A percentile compares a stretch with the other conserved stretches of the same genome.
These are phyloP conservation scores for Pyrenula massariospora DNA, from an alignment of 495 filamentous ascomycete genomes.

Conservation along the genomic window DNA sequence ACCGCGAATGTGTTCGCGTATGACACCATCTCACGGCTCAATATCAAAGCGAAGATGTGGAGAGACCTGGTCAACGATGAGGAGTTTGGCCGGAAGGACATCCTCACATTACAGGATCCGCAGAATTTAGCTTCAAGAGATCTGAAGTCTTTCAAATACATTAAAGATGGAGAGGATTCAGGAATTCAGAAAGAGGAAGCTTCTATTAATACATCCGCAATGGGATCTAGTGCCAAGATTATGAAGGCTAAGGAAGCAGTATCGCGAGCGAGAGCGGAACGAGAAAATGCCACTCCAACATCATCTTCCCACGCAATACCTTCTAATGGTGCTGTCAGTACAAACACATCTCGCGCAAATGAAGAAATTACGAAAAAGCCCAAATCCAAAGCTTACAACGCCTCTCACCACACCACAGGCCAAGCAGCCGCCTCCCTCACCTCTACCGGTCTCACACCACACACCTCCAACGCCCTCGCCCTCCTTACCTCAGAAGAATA, in stretches of 20 bases:
- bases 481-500: constrained; percentile 86
- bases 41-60: constrained; percentile 98
- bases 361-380: constrained; percentile 6
- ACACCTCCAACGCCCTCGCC: constrained; percentile 76
- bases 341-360: constrained; percentile 10
- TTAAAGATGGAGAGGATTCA: constrained; percentile 63
- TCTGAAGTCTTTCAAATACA: constrained; percentile 77
- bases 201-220: constrained; percentile 61
- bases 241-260: constrained; percentile 87
- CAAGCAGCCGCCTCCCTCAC: constrained; percentile 90
- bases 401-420: constrained; percentile 82
- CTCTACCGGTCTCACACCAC: constrained; percentile 83
- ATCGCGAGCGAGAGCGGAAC: constrained; percentile 61
- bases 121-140: constrained; percentile 80
- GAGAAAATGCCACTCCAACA: constrained; percentile 11
- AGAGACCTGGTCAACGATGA: constrained; percentile 76
- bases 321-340: constrained; percentile 10
- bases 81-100: constrained; percentile 82
- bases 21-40: constrained; percentile 89
- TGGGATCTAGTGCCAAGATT: constrained; percentile 78
- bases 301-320: constrained; percentile 10
- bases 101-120: constrained; percentile 94
- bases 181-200: constrained; percentile 53
- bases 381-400: constrained; percentile 58
- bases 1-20: constrained; percentile 92